Base-by-base conservation (phyloP, 2,329 filamentous ascomycete species). In the Colletotrichum incanum region DNA sequence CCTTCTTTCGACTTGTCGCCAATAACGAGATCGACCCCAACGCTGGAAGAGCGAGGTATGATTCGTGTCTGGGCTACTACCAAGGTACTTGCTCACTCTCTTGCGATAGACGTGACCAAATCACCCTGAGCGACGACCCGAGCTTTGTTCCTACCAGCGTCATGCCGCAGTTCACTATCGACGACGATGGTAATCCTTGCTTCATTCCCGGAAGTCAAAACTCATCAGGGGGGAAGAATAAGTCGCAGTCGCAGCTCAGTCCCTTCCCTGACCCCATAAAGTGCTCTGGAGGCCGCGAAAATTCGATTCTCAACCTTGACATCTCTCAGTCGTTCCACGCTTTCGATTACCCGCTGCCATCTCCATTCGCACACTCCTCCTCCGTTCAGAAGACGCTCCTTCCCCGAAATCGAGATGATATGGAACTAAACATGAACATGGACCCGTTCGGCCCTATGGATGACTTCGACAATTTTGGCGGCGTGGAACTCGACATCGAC, bases 101-200 rank as follows among this genome's bases (percentile, higher is more conserved):
- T 43, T 84, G 84, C 43, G 88, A 2, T 90, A 98, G 94, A 76
- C 91, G 89, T 6, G 90, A 93, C 31, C 92, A 95, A 76, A 91
- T 98, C 67, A 85, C 94, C 3, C 86, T 98, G 2, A 86, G 89
- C 65, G 94, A 98, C 77, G 96, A 98, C 77, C 94, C 95, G 0
- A 87, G 90, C 52, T 98, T 98, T 78, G 82, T 93, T 12, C 91
- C 92, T 0, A 90, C 92, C 54, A 86, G 91, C 43, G 84, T 86
- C 43, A 84, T 94, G 34, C 89, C 91, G 1, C 84, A 87, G 0
- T 85, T 93, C 68, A 86, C 91, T 45, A 76, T 87, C 41, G 82
- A 82, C 47, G 78, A 78, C 31, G 78, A 81, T 16, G 77, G 80
- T 12, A 80, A 82, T 39, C 67, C 61, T 81, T 37, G 73, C 77